phyloP scores from a whole-genome alignment of 1,284 basidiomycete genomes.

The Takashimella tepidaria region DNA sequence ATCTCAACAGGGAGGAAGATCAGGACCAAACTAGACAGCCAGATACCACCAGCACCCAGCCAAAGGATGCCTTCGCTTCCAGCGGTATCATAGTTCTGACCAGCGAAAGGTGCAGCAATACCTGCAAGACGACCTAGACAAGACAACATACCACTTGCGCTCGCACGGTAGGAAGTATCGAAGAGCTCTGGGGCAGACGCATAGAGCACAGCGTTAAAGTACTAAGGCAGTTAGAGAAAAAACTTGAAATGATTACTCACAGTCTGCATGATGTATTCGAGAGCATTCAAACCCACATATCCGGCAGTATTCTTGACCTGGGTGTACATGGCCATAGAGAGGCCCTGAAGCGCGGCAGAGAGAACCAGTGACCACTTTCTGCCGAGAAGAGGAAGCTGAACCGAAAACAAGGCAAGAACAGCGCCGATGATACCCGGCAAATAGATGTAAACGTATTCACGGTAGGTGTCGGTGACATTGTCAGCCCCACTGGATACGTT shows the following conservation, averaged over 20 bases:
- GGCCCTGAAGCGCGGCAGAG: conserved; percentile 43
- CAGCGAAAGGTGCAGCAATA: conserved; percentile 44
- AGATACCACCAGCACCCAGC: conserved; percentile 42
- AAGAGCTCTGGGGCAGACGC: conserved; percentile 48
- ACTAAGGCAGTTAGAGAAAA: conserved; percentile 9
- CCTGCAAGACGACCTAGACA: conserved; percentile 44
- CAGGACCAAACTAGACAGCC: conserved; percentile 30
- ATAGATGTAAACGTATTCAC: conserved; percentile 45
- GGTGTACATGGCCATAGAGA: conserved; percentile 48
- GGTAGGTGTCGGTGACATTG: conserved; percentile 46
- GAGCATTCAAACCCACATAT: conserved; percentile 42
- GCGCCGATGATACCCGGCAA: conserved; percentile 44
- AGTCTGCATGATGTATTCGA: conserved; percentile 47
- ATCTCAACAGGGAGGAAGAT: conserved; percentile 40
- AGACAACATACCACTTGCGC: conserved; percentile 41
- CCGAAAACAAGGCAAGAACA: conserved; percentile 39
- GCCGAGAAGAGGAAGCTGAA: conserved; percentile 45
- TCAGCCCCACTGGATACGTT: conserved; percentile 32
- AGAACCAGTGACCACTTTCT: conserved; percentile 48
- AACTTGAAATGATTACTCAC: conserved; percentile 15
- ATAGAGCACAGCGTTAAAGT: conserved; percentile 48
- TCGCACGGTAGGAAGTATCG: conserved; percentile 46
- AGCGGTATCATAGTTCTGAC: conserved; percentile 32
- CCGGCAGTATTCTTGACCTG: conserved; percentile 34
- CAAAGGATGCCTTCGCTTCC: conserved; percentile 34